Base-by-base conservation (phyloP, 2,329 filamentous ascomycete species). In the Colletotrichum viniferum region DNA sequence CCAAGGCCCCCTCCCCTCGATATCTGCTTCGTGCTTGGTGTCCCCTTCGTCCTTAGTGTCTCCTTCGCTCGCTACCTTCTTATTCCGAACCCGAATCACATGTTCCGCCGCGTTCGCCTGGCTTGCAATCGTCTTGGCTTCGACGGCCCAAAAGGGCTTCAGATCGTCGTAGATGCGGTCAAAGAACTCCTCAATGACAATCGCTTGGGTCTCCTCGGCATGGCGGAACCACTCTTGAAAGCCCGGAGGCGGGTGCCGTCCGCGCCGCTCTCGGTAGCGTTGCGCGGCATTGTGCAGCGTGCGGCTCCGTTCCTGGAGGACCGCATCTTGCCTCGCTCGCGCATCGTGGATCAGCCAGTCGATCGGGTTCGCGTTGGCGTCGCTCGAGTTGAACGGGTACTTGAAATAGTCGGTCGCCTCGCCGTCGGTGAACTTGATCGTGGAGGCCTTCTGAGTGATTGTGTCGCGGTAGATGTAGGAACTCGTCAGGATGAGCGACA, bases 111-210 rank as follows among this genome's bases (percentile, higher is more conserved):
- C 79, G n/a, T 83, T 81, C 61, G 88, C 87, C 52, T 85, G 83
- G 43, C 80, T 78, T 61, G 82, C 81, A 13, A 85, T 81, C 64
- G 85, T 83, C 36, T 83, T 81, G 21, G 85, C 82, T 36, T 89
- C 87, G 38, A 91, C 82, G 3, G 85, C 90, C 91, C 91, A 93
- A 79, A 90, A 92, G 3, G 91, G 91, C 61, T 88, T 84, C 69
- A 93, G 79, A 79, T 93, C 91, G 77, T 91, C 88, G 83, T 92
- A 91, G 73, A 93, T 91, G 74, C 91, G 90, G 79, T 92, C 90
- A 82, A 92, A 93, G 79, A 91, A 93, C 69, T 91, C 89, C 79
- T 93, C 91, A 52, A 93, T 86, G 12, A 92, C 85, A 71, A 92
- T 82, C n/a, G 90, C 88, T 43, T 90, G 83, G 58, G 85, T 85